A percentile compares a stretch with the other conserved stretches of the same genome.
Evolutionary conservation across 2,329 filamentous ascomycete species (phyloP).

Genomic region (Cladophialophora psammophila): DNA sequence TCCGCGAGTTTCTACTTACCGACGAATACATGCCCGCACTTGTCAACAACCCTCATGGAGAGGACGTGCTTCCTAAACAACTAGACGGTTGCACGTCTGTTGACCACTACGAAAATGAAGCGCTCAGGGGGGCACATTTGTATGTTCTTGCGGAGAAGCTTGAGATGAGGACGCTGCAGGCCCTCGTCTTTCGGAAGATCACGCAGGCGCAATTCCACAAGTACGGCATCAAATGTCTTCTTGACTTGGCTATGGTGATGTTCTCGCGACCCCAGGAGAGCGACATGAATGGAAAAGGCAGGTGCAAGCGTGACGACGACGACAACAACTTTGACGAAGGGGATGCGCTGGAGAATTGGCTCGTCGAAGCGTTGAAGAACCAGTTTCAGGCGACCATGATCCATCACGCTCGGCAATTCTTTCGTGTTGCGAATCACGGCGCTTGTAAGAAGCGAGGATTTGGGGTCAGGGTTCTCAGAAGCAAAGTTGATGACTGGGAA

Average conservation of each 20-base stretch:
- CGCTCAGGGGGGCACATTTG: constrained; percentile 24
- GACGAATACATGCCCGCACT: constrained; percentile 35
- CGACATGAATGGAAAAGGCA: not conserved
- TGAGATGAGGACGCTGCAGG: constrained; percentile 24
- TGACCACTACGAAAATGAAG: constrained; percentile 28
- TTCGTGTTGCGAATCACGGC: constrained; percentile 23
- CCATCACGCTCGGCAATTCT: constrained; percentile 26
- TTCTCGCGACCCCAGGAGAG: constrained; percentile 26
- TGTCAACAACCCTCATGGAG: constrained; percentile 18
- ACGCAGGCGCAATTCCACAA: constrained; percentile 20
- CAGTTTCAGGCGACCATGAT: constrained; percentile 24
- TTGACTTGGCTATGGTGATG: constrained; percentile 27
- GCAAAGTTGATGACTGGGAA: constrained; percentile 25
- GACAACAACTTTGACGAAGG: not conserved
- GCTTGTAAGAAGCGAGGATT: constrained; percentile 27
- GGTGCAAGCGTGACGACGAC: not conserved
- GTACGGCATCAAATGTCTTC: constrained; percentile 28
- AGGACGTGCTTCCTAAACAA: constrained; percentile 22
- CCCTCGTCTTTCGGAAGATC: constrained; percentile 34
- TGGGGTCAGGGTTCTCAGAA: constrained; percentile 14
- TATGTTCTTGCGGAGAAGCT: constrained; percentile 34
- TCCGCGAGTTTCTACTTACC: constrained; percentile 31
- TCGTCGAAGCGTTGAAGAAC: constrained; percentile 18
- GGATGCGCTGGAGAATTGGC: constrained; percentile 30
- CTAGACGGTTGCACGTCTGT: constrained; percentile 21